phyloP scores from a whole-genome alignment of 148 eudicot species.

The Rhododendron henanense region DNA sequence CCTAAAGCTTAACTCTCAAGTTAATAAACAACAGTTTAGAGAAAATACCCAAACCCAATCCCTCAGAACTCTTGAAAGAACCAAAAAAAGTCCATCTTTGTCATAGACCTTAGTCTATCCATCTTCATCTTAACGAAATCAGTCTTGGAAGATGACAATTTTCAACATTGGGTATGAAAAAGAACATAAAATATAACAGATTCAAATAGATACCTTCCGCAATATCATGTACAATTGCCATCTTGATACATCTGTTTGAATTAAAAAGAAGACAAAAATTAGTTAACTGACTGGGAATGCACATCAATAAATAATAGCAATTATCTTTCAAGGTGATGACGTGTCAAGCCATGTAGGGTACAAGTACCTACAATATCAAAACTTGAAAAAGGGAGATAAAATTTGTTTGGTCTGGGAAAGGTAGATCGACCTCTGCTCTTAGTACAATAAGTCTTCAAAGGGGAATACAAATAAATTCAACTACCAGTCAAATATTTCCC shows the following conservation, averaged over 20 bases:
- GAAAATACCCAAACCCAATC: neutral
- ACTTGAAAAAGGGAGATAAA: neutral
- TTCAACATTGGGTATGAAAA: neutral
- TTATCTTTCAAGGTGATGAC: neutral
- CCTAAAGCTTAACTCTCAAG: neutral
- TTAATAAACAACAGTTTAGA: neutral
- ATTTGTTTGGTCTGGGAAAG: neutral
- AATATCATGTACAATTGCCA: constrained; percentile 94
- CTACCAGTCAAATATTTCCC: neutral
- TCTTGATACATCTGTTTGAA: constrained; percentile 80
- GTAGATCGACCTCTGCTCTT: neutral
- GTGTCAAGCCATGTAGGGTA: neutral
- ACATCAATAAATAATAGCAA: neutral
- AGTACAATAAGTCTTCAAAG: neutral
- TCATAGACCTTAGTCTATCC: neutral
- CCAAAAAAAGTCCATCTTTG: neutral
- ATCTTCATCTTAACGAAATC: neutral
- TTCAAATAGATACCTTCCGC: constrained; percentile 72
- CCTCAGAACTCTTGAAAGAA: neutral
- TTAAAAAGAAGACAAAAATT: neutral
- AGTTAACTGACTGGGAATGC: neutral
- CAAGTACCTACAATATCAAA: neutral
- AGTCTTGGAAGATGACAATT: neutral
- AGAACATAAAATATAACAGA: neutral
- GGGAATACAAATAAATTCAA: neutral